Evolutionary conservation across 1,139 yeast genomes (phyloP), one percentile per base, ranked within the genome.

Genomic region (Insectozyma bohioensis): DNA sequence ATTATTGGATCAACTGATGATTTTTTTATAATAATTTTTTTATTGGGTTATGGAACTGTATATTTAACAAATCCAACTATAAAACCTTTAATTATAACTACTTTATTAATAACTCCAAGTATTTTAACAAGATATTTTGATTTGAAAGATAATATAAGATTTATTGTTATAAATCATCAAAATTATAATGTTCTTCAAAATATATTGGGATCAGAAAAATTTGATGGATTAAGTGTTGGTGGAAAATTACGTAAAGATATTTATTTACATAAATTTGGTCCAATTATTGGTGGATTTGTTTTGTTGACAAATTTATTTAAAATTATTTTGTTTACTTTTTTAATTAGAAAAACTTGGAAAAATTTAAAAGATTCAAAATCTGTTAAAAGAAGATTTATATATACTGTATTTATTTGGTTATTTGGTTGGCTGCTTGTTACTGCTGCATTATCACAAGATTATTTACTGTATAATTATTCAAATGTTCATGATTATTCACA

Each of bases 11-110:
- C 34, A 6, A 11, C 32, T 7, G 40, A 36, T 23, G 40, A 39
- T 18, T 21, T 32, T 12, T 36, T 39, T 22, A 34, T 34, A 2
- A 22, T 39, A 21, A 12, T 39, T 16, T 39, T 25, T 22, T 15
- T 39, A 9, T 23, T 31, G 30, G 42, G 42, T 6, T 36, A 39
- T 26, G 42, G 42, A 15, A 30, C 35, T 11, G 24, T 21, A 4
- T 27, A 30, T 13, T 19, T 13, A 3, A 30, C 22, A 12, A 22
- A 13, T 11, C 33, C 20, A 12, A 15, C 31, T 5, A 31, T 22
- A 12, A 36, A 29, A 12, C 31, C 31, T 7, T 20, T 17, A 2
- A 13, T 36, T 8, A 20, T 30, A 5, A 25, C 34, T 2, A 8
- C 33, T 8, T 17, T 29, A 11, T 31, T 34, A 8, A 35, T 34